A percentile compares a stretch with the other conserved stretches of the same genome.
Evolutionary conservation across 257 asterid genomes (phyloP).

Genomic region (Penstemon newberryi): DNA sequence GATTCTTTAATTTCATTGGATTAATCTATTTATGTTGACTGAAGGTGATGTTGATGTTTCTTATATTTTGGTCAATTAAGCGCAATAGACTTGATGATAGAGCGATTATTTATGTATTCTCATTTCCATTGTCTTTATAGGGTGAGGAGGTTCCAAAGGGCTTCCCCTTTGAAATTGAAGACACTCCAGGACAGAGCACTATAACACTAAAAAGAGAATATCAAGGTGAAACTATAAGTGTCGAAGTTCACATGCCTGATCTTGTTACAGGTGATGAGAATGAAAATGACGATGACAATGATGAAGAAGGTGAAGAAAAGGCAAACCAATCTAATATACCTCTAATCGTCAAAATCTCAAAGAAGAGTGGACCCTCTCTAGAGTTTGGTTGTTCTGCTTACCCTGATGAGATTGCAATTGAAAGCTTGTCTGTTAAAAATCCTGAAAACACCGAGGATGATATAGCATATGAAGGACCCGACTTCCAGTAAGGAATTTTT

Average conservation of each 20-base stretch:
- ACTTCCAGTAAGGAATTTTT: conserved; percentile 51
- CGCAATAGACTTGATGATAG: not conserved
- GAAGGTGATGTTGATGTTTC: no score
- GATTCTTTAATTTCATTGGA: no score
- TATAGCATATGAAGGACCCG: conserved; percentile 89
- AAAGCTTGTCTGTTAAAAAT: conserved; percentile 59
- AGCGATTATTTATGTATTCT: not conserved
- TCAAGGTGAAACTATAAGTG: conserved; percentile 61
- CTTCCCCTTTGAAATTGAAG: conserved; percentile 76
- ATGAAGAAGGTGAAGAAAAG: conserved; percentile 35
- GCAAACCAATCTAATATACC: conserved; percentile 49
- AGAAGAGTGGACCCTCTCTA: conserved; percentile 50
- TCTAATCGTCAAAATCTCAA: conserved; percentile 67
- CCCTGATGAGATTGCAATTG: conserved; percentile 68
- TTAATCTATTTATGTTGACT: no score
- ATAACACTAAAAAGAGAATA: conserved; percentile 59
- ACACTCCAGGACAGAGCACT: conserved; percentile 64
- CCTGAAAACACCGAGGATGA: conserved; percentile 57
- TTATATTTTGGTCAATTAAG: not conserved
- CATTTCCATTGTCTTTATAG: conserved; percentile 32
- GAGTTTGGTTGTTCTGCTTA: conserved; percentile 77
- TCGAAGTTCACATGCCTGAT: conserved; percentile 83
- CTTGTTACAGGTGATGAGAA: conserved; percentile 47
- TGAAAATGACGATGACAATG: conserved; percentile 15
- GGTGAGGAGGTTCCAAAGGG: conserved; percentile 50